Evolutionary conservation across 129 eudicot species (phyloP), one percentile per base, ranked within the genome.

Genomic region (Erigeron canadensis): DNA sequence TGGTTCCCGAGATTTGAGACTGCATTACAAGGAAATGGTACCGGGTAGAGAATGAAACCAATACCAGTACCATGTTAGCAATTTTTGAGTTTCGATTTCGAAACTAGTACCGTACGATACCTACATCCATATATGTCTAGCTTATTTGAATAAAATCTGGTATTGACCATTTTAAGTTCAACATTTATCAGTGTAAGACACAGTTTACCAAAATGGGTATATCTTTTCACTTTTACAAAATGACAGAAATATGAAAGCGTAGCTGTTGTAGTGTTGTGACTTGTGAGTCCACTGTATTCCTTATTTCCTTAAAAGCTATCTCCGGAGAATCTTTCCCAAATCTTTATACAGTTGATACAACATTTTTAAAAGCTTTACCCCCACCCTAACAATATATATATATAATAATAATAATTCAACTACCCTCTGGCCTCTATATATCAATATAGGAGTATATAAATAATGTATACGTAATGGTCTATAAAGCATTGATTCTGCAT

Each of bases 311-410:
- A 88, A 88, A 69, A 88, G 90, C 79, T 54, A 77, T 68, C 75
- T 73, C 37, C 15, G 72, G 77, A 80, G 88, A 86, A 85, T 88
- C 96, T 88, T 58, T 70, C 65, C 39, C 87, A 85, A 76, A 88
- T 85, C 91, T 77, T 79, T 69, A 81, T 28, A 82, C 84, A 80
- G 84, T 69, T 42, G 58, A 61, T 18, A 54, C 77, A 34, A 8
- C 77, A 47, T 5, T 67, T 66, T 66, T 54, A 42, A 75, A 57
- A 76, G 74, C 80, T 28, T 28, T 76, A 76, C 51, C 58, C 67
- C 47, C 63, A 73, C 70, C 58, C 72, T 57, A 43, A 51, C 17
- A 10, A 10, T 16, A 19, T 16, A 66, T 43, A 38, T 61, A 18
- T 34, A 60, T 60, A 28, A n/a, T n/a, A n/a, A n/a, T n/a, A n/a